Evolutionary conservation across 177 flowering plant species (phyloP).

Genomic region (Telopea speciosissima): DNA sequence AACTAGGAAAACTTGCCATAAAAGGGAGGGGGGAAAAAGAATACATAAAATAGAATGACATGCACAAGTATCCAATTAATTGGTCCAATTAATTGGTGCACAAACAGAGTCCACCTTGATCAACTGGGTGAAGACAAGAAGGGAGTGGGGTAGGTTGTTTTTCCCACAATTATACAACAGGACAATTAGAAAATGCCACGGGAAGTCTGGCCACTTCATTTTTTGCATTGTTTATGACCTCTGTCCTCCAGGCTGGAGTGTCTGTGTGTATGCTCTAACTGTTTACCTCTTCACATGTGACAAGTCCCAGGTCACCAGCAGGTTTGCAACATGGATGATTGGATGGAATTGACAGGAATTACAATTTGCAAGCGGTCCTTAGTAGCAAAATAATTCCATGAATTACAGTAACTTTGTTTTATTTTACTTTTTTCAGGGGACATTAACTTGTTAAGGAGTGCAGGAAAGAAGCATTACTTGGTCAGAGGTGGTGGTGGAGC

Average conservation of each 20-base stretch:
- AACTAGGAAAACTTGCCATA: neutral
- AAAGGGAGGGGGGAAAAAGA: neutral
- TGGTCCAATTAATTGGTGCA: neutral
- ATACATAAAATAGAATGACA: neutral
- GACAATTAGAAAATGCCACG: neutral
- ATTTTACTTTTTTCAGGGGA: neutral
- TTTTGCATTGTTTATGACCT: too few species aligned
- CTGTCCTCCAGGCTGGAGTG: too few species aligned
- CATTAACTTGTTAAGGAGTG: neutral
- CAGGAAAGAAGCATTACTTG: constrained; percentile 38
- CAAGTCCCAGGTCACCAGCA: neutral
- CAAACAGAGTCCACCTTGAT: neutral
- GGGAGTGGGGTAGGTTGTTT: too few species aligned
- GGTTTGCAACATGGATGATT: neutral
- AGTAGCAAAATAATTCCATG: neutral
- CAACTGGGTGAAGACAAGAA: neutral
- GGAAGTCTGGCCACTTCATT: neutral
- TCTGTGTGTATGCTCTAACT: neutral
- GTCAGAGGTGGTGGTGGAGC: constrained; percentile 53
- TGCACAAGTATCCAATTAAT: neutral
- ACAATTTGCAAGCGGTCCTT: neutral
- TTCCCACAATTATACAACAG: neutral
- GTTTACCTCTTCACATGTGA: neutral
- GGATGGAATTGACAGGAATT: neutral
- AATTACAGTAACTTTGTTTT: neutral